Percentiles rank a stretch among this genome's conserved stretches.
These are phyloP conservation scores for Coemansia sp. DNA, from an alignment of 371 early-diverging fungal species.

Conservation along the genomic window DNA sequence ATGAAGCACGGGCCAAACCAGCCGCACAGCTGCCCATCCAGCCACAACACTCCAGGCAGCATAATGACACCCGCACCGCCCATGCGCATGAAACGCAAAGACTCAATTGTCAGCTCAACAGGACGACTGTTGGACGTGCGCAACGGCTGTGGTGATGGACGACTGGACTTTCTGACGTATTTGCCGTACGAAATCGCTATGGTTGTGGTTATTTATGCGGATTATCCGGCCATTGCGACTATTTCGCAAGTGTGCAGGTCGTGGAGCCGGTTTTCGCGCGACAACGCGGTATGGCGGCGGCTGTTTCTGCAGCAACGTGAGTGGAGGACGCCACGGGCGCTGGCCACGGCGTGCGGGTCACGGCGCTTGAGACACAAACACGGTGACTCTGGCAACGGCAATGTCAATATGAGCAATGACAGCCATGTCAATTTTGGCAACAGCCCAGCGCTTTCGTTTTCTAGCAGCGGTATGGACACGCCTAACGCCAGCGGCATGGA, in stretches of 20 bases:
- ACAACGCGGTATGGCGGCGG: slow-evolving; percentile 61
- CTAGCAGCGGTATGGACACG: not conserved
- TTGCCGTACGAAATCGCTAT: slow-evolving; percentile 62
- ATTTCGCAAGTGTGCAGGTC: slow-evolving; percentile 56
- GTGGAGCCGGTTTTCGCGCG: slow-evolving; percentile 58
- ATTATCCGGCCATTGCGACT: slow-evolving; percentile 54
- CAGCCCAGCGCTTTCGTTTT: too few relatives aligned
- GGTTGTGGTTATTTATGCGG: slow-evolving; percentile 56
- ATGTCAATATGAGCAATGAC: not conserved
- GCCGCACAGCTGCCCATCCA: slow-evolving; percentile 5
- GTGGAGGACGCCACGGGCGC: slow-evolving; percentile 49
- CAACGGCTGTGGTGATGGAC: slow-evolving; percentile 6
- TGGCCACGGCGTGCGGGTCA: slow-evolving; percentile 23
- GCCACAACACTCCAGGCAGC: not conserved
- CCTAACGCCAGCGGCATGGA: not conserved
- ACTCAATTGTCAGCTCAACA: slow-evolving; percentile 38
- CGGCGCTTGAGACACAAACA: not conserved
- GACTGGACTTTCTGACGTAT: slow-evolving; percentile 56
- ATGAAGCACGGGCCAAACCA: slow-evolving; percentile 6
- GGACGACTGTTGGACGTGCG: slow-evolving; percentile 14
- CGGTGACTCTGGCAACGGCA: slow-evolving; percentile 6
- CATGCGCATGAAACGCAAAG: slow-evolving; percentile 39
- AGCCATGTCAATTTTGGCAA: not conserved
- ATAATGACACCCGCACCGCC: not conserved
- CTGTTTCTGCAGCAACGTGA: slow-evolving; percentile 54